These are phyloP conservation scores for Brassica carinata DNA, from an alignment of 345 rosid species.

Conservation along the genomic window DNA sequence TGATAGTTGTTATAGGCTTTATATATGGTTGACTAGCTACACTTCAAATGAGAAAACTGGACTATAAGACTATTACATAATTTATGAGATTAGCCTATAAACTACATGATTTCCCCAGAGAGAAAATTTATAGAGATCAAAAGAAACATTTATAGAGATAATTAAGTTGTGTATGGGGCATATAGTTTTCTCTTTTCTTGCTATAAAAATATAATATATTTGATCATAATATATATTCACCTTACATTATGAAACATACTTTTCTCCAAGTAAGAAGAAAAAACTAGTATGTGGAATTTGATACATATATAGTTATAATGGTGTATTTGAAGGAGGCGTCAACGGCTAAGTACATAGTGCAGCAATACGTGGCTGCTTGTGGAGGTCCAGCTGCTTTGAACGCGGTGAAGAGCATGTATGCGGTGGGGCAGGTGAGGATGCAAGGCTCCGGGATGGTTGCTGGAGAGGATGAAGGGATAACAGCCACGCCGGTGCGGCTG, in stretches of 20 bases:
- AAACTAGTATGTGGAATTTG: background rate
- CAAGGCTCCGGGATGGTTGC: constrained; percentile 68
- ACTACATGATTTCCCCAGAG: background rate
- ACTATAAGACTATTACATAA: background rate
- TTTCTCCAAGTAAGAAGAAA: background rate
- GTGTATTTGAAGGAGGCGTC: constrained; percentile 63
- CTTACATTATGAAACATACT: background rate
- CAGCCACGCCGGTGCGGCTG: constrained; percentile 28
- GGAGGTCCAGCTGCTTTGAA: constrained; percentile 74
- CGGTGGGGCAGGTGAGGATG: constrained; percentile 91
- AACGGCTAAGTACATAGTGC: constrained; percentile 82
- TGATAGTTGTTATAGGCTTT: background rate
- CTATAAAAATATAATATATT: background rate
- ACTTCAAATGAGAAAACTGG: background rate
- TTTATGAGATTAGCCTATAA: background rate
- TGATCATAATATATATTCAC: background rate
- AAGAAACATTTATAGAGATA: background rate
- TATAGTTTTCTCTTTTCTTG: background rate
- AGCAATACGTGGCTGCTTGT: constrained; percentile 80
- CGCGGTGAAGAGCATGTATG: constrained; percentile 71
- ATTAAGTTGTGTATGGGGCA: background rate
- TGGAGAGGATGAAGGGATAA: constrained; percentile 57
- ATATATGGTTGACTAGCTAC: background rate
- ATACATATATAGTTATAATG: background rate
- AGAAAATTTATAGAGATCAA: background rate